Evolutionary conservation across 148 eudicot genomes (phyloP).

Genomic region (Chenopodium quinoa): DNA sequence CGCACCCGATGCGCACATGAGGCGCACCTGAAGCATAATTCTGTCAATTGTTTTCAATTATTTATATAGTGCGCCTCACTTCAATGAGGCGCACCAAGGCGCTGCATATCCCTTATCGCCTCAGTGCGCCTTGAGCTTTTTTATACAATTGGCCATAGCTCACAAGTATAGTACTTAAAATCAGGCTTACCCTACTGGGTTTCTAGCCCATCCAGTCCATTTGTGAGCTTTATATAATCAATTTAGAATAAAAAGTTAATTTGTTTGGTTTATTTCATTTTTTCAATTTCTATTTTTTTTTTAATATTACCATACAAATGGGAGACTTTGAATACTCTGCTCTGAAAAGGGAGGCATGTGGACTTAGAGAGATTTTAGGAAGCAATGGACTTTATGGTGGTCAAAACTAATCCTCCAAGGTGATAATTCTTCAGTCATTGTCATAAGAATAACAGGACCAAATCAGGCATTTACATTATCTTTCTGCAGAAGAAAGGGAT

Average conservation of each 20-base stretch:
- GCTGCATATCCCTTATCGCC: too few relatives aligned
- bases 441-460: neutral
- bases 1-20: too few relatives aligned
- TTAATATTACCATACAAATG: neutral
- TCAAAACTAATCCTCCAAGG: neutral
- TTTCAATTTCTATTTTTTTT: too few relatives aligned
- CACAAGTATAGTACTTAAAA: neutral
- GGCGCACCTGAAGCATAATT: too few relatives aligned
- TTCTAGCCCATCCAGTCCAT: neutral
- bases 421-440: neutral
- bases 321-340: neutral
- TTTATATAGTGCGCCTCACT: too few relatives aligned
- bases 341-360: neutral
- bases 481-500: neutral
- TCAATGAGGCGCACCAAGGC: too few relatives aligned
- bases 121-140: too few relatives aligned
- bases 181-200: neutral
- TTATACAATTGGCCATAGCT: neutral
- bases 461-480: neutral
- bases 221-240: neutral
- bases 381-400: neutral
- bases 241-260: neutral
- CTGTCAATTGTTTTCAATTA: too few relatives aligned
- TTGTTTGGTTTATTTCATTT: too few relatives aligned
- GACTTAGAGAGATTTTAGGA: neutral